phyloP scores from a whole-genome alignment of 1,284 basidiomycete genomes.

The Cutaneotrichosporon daszewskae region DNA sequence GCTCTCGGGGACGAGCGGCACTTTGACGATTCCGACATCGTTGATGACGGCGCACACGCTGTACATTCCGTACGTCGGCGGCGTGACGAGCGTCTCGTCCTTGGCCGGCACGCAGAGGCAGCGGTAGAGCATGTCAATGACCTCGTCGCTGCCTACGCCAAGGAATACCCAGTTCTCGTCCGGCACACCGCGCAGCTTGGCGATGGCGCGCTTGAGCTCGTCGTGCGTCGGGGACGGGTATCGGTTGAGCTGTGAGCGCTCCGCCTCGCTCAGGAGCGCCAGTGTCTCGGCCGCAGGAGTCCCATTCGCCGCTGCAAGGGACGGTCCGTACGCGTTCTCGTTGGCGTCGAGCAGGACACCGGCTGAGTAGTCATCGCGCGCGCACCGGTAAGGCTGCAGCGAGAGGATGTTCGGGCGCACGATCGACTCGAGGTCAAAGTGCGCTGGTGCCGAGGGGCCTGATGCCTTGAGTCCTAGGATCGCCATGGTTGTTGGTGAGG shows the following conservation, averaged over 20 bases:
- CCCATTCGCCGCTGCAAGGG: constrained; percentile 52
- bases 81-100: constrained; percentile 78
- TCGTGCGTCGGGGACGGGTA: constrained; percentile 52
- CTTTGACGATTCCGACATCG: constrained; percentile 77
- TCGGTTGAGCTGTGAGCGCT: constrained; percentile 45
- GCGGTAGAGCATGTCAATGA: constrained; percentile 90
- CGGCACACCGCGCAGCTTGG: constrained; percentile 62
- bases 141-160: constrained; percentile 95
- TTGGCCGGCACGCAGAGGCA: constrained; percentile 75
- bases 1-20: constrained; percentile 70
- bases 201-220: constrained; percentile 71
- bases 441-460: constrained; percentile 58
- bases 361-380: constrained; percentile 88
- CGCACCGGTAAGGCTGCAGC: constrained; percentile 89
- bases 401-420: constrained; percentile 91
- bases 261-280: constrained; percentile 32
- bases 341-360: constrained; percentile 98
- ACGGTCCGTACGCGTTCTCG: constrained; percentile 89
- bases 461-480: constrained; percentile 45
- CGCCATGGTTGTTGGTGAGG: constrained; percentile 33
- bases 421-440: constrained; percentile 75
- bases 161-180: constrained; percentile 74
- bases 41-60: constrained; percentile 90
- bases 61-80: constrained; percentile 99
- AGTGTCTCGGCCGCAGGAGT: constrained; percentile 26